Evolutionary conservation across 1,284 basidiomycete genomes (phyloP), one percentile per base, ranked within the genome.

Genomic region (Ganoderma leucocontextum): DNA sequence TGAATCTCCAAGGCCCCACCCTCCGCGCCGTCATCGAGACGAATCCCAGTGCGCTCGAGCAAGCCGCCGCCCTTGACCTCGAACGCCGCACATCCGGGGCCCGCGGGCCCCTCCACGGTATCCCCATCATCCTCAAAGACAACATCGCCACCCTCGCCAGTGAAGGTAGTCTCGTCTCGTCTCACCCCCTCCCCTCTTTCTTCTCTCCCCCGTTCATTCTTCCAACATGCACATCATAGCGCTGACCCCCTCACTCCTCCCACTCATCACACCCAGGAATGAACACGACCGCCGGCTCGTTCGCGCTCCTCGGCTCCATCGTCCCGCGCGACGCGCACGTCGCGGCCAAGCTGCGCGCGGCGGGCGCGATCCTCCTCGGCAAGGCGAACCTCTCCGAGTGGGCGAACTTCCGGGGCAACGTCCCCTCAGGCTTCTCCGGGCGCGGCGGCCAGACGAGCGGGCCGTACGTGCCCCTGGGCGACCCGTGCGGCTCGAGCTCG

Each of bases 41-140:
- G 1, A 92, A 90, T 70, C 89, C 90, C 0, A 84, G 82, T 17
- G 91, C 90, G 2, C 75, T 91, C 12, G 71, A 72, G n/a, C 82
- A 89, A 75, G 89, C 89, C 12, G 83, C 82, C 22, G 52, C 22
- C 6, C 78, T 91, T 9, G 91, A 92, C 69, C 70, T 73, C 0
- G 90, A 92, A 73, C 82, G 91, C 2, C 78, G 79, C 29, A 60
- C 63, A 1, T 80, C 74, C 0, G 87, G 88, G 0, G 80, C 81
- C 8, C 82, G 89, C 12, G 83, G 90, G n/a, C 73, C 78, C 0
- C 77, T 93, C 52, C 91, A 93, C 73, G 91, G 91, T 0, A 91
- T 93, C 38, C 91, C 91, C 0, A 82, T 93, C 53, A 78, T 92
- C 2, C 73, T 93, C 64, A 93, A 93, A 78, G 91, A 85, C 73